Conservation (phyloP, 306 rosid genomes). For the Styphnolobium japonicum region DNA sequence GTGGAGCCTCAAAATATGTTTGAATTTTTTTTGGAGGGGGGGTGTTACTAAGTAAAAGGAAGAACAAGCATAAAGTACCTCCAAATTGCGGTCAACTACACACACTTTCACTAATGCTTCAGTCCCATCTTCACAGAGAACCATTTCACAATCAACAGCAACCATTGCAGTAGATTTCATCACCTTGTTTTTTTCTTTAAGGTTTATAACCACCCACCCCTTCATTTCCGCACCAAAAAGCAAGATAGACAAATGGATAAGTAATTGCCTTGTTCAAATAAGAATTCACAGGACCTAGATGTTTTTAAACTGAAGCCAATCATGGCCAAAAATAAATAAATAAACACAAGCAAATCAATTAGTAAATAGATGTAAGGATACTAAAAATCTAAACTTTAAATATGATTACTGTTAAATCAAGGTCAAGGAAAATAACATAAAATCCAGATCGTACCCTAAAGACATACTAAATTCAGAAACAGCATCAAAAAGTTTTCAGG, state of each 20-base stretch:
- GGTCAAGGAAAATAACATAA: background rate
- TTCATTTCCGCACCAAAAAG: conserved; percentile 41
- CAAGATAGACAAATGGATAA: background rate
- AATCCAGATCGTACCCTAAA: background rate
- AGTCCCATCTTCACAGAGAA: conserved; percentile 81
- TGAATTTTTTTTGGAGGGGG: no score
- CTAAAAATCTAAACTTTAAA: conserved; percentile 4
- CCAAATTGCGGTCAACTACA: conserved; percentile 66
- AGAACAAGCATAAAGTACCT: conserved; percentile 45
- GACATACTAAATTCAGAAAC: background rate
- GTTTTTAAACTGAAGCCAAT: conserved; percentile 4
- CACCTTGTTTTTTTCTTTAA: conserved; percentile 42
- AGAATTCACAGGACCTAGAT: background rate
- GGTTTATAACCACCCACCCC: conserved; percentile 73
- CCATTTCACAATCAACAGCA: conserved; percentile 99
- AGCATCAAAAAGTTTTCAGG: background rate
- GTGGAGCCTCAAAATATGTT: no score
- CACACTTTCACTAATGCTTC: conserved; percentile 84
- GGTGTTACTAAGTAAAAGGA: background rate
- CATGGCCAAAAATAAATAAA: background rate
- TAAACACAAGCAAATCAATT: background rate
- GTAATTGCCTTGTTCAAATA: conserved; percentile 3
- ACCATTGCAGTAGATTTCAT: conserved; percentile 52
- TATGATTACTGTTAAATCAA: background rate
- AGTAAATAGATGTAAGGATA: background rate